Percentiles rank a stretch among this genome's conserved stretches.
Evolutionary conservation across 2,329 filamentous ascomycete species (phyloP).

Genomic region (Stromatinia cepivora): DNA sequence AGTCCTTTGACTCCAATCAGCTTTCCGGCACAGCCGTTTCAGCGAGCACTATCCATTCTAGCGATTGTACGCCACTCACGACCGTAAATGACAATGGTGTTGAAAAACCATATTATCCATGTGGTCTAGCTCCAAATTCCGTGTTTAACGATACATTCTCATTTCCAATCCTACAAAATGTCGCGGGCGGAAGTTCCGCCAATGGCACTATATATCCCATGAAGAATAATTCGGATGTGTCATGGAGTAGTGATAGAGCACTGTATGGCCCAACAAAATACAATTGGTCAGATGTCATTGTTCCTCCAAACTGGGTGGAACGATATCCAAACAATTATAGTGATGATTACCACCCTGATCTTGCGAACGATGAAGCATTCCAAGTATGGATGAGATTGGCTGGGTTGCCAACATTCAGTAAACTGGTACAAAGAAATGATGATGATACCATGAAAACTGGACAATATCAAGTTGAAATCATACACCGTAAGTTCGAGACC

Average conservation of each 20-base stretch:
- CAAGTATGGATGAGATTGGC: conserved; percentile 99
- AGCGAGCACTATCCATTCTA: conserved; percentile 59
- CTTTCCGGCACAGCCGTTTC: conserved; percentile 70
- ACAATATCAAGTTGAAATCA: conserved; percentile 73
- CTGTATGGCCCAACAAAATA: conserved; percentile 75
- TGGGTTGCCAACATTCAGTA: conserved; percentile 90
- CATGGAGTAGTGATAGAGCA: conserved; percentile 80
- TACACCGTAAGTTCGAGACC: conserved; percentile 64
- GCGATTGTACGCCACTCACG: conserved; percentile 75
- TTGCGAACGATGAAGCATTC: conserved; percentile 78
- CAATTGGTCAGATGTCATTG: conserved; percentile 63
- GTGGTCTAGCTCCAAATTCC: conserved; percentile 94
- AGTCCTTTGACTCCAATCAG: conserved; percentile 81
- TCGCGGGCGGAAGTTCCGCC: conserved; percentile 43
- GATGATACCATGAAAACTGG: conserved; percentile 64
- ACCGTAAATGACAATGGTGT: conserved; percentile 49
- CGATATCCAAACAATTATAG: conserved; percentile 73
- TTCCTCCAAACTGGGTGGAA: conserved; percentile 81
- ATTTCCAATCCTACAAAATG: conserved; percentile 54
- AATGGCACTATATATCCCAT: conserved; percentile 64
- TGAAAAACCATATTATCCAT: conserved; percentile 81
- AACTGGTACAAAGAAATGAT: conserved; percentile 84
- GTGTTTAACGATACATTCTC: conserved; percentile 92
- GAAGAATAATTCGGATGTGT: conserved; percentile 70
- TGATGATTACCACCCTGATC: conserved; percentile 60